Percentiles rank a stretch among this genome's conserved stretches.
Conservation (phyloP, 1,284 basidiomycete genomes). For the Inonotus hispidus region DNA sequence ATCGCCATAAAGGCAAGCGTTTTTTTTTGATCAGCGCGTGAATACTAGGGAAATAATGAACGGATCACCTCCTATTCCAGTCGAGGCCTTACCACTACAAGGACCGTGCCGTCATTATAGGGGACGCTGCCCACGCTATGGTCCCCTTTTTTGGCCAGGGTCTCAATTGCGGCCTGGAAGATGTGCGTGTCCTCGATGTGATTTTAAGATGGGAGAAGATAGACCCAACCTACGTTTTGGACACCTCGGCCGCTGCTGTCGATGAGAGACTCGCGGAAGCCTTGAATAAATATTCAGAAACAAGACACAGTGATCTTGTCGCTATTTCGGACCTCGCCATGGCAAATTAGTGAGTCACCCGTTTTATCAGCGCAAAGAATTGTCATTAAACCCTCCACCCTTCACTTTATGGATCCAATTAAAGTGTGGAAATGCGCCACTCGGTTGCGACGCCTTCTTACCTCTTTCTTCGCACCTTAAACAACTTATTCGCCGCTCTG, state of each 20-base stretch:
- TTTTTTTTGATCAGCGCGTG: slow-evolving; percentile 22
- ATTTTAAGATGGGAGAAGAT: slow-evolving; percentile 71
- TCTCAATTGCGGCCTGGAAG: slow-evolving; percentile 95
- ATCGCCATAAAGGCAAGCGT: slow-evolving; percentile 83
- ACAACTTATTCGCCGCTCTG: slow-evolving; percentile 67
- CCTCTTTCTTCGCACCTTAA: slow-evolving; percentile 76
- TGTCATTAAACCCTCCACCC: slow-evolving; percentile 4
- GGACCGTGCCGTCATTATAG: slow-evolving; percentile 84
- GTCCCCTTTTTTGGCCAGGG: slow-evolving; percentile 99
- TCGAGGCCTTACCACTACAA: slow-evolving; percentile 86
- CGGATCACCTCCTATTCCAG: slow-evolving; percentile 34
- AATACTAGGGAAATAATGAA: slow-evolving; percentile 4
- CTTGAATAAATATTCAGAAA: slow-evolving; percentile 72
- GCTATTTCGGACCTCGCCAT: slow-evolving; percentile 91
- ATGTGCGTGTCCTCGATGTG: slow-evolving; percentile 84
- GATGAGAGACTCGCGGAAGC: slow-evolving; percentile 61
- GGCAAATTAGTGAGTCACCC: slow-evolving; percentile 83
- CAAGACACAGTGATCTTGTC: slow-evolving; percentile 80
- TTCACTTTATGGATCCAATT: slow-evolving; percentile 9
- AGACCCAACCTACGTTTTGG: slow-evolving; percentile 32
- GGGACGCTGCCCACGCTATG: slow-evolving; percentile 96
- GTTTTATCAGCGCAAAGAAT: background rate
- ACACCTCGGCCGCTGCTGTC: slow-evolving; percentile 30
- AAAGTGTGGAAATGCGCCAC: slow-evolving; percentile 91
- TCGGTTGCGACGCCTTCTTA: slow-evolving; percentile 81